Evolutionary conservation across 1,284 basidiomycete genomes (phyloP).

Genomic region (Ustilago sp.): DNA sequence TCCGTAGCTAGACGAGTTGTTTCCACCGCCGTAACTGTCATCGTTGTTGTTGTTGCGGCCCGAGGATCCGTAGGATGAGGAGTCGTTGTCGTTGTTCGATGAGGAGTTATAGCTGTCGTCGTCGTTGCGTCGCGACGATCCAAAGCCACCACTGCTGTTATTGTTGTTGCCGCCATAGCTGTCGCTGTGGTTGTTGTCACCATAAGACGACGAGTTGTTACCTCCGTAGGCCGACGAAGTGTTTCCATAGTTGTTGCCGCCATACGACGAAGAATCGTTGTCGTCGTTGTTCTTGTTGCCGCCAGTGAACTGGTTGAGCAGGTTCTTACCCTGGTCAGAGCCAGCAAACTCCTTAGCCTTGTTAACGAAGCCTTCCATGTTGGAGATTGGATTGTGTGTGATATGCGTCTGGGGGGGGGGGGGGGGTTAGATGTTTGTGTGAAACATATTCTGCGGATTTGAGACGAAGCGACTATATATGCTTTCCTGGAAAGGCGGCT

Average conservation of each 20-base stretch:
- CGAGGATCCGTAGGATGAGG: neutral
- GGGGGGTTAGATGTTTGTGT: neutral
- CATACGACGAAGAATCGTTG: constrained; percentile 15
- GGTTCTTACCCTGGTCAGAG: constrained; percentile 51
- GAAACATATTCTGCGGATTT: neutral
- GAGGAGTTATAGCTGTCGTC: constrained; percentile 32
- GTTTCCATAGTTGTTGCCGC: constrained; percentile 7
- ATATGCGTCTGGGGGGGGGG: no score
- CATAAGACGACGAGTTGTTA: neutral
- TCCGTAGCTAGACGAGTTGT: constrained; percentile 21
- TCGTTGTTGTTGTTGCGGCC: constrained; percentile 13
- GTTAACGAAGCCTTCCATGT: constrained; percentile 61
- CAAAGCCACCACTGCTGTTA: constrained; percentile 14
- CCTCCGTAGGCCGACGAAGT: no score
- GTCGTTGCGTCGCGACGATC: constrained; percentile 14
- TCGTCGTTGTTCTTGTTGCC: constrained; percentile 37
- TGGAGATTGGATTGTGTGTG: constrained; percentile 10
- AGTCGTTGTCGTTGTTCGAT: constrained; percentile 15
- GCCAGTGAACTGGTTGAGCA: constrained; percentile 48
- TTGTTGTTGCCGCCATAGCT: constrained; percentile 15
- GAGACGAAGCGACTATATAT: neutral
- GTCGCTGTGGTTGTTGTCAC: constrained; percentile 16
- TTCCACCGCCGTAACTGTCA: constrained; percentile 9
- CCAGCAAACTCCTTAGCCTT: constrained; percentile 60
- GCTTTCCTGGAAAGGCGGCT: neutral